phyloP scores from a whole-genome alignment of 306 rosid species.

The Hippophae tibetana region DNA sequence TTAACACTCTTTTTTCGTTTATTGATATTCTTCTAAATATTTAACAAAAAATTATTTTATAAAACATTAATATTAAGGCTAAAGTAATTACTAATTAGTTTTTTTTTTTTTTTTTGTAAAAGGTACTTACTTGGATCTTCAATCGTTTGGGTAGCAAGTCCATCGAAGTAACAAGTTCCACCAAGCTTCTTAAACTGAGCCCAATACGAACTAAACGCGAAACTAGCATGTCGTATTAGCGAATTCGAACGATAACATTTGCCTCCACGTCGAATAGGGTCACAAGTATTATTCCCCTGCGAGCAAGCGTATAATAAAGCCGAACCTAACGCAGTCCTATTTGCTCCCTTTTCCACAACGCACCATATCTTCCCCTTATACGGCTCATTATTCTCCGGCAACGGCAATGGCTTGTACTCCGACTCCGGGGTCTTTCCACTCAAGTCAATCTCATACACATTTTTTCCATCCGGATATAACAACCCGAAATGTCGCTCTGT shows the following conservation, averaged over 20 bases:
- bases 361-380: slow-evolving; percentile 40
- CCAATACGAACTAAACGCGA: slow-evolving; percentile 47
- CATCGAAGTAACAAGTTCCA: slow-evolving; percentile 41
- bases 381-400: slow-evolving; percentile 24
- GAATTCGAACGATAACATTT: slow-evolving; percentile 36
- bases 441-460: slow-evolving; percentile 54
- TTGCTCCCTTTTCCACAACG: slow-evolving; percentile 28
- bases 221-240: slow-evolving; percentile 33
- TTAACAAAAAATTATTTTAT: not conserved
- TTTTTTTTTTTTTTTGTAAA: not conserved
- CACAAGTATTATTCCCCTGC: slow-evolving; percentile 30
- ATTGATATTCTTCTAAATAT: not conserved
- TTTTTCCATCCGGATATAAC: slow-evolving; percentile 39
- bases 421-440: slow-evolving; percentile 20
- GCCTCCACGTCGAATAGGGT: slow-evolving; percentile 33
- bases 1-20: too few relatives aligned
- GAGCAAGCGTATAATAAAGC: slow-evolving; percentile 23
- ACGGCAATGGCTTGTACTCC: slow-evolving; percentile 21
- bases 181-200: slow-evolving; percentile 30
- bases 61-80: not conserved
- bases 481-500: slow-evolving; percentile 84
- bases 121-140: slow-evolving; percentile 39
- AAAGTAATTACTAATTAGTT: too few relatives aligned
- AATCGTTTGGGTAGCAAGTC: slow-evolving; percentile 35
- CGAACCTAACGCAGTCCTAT: slow-evolving; percentile 14